Conservation (phyloP, 805 yeast genomes). For the Ogataea pini region DNA sequence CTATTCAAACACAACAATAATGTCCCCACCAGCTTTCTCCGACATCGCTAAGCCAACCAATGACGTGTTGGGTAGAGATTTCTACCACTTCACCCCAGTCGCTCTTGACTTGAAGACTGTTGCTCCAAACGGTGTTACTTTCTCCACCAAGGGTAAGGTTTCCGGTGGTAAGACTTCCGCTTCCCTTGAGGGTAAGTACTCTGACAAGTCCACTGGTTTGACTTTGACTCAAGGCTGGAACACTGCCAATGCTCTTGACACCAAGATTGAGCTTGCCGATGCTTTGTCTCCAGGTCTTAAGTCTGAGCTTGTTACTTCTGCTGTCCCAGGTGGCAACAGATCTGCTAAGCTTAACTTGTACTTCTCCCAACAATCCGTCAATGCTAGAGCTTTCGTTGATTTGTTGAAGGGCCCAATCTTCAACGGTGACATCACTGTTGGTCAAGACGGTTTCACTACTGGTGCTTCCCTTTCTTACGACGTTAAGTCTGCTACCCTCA, state of each 20-base stretch:
- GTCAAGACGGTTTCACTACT: conserved; percentile 94
- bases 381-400: conserved; percentile 94
- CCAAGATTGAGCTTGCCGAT: conserved; percentile 91
- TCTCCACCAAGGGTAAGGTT: conserved; percentile 90
- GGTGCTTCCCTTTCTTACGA: conserved; percentile 98
- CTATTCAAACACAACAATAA: conserved; percentile 29
- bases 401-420: conserved; percentile 93
- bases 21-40: conserved; percentile 89
- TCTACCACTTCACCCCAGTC: conserved; percentile 88
- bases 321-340: conserved; percentile 83
- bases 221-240: conserved; percentile 98
- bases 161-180: conserved; percentile 83
- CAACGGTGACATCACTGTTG: conserved; percentile 91
- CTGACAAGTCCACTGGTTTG: conserved; percentile 90
- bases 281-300: conserved; percentile 93
- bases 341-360: conserved; percentile 86
- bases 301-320: conserved; percentile 85
- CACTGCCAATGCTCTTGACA: conserved; percentile 85
- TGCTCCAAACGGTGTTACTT: conserved; percentile 95
- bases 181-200: conserved; percentile 85
- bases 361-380: conserved; percentile 90
- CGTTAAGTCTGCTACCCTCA: conserved; percentile 86
- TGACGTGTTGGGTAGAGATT: conserved; percentile 86
- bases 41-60: conserved; percentile 92
- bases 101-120: conserved; percentile 85